Conservation (phyloP, 2,329 filamentous ascomycete genomes). For the Myriosclerotinia curreyana region DNA sequence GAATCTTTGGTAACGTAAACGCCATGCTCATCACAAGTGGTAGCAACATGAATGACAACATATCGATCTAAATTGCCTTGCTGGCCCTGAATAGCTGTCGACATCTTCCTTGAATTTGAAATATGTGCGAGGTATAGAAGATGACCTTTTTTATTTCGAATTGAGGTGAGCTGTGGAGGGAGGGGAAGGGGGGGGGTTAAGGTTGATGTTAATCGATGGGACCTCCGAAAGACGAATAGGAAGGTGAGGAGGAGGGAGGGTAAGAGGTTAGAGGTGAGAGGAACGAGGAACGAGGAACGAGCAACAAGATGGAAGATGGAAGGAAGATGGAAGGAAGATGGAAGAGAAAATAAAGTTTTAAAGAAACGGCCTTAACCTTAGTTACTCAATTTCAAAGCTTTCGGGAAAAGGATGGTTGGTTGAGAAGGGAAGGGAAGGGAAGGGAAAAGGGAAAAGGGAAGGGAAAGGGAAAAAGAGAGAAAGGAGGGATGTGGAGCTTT, state of each 20-base stretch:
- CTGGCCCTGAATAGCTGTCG: conserved; percentile 50
- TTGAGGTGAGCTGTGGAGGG: conserved; percentile 45
- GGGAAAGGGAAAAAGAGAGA: conserved; percentile 7
- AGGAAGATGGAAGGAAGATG: too few species aligned
- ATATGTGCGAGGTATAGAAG: background rate
- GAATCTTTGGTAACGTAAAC: conserved; percentile 99
- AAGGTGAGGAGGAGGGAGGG: conserved; percentile 51
- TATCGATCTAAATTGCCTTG: conserved; percentile 86
- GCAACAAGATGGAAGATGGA: conserved; percentile 18
- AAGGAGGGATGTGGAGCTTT: conserved; percentile 20
- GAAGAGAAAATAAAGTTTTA: conserved; percentile 34
- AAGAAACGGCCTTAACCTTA: conserved; percentile 4
- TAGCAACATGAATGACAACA: conserved; percentile 96
- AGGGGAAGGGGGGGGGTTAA: conserved; percentile 47
- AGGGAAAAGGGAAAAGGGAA: conserved; percentile 5
- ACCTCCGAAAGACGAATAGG: conserved; percentile 62
- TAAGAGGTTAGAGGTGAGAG: conserved; percentile 43
- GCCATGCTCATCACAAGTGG: conserved; percentile 97
- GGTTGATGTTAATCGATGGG: conserved; percentile 20
- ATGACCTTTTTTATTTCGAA: conserved; percentile 23
- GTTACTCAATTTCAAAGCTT: conserved; percentile 9
- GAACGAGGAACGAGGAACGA: conserved; percentile 34
- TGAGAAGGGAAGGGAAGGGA: background rate
- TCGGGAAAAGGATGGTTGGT: conserved; percentile 1
- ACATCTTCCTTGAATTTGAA: conserved; percentile 64